Evolutionary conservation across 805 yeast species (phyloP).

Genomic region (Kuraishia borneana): DNA sequence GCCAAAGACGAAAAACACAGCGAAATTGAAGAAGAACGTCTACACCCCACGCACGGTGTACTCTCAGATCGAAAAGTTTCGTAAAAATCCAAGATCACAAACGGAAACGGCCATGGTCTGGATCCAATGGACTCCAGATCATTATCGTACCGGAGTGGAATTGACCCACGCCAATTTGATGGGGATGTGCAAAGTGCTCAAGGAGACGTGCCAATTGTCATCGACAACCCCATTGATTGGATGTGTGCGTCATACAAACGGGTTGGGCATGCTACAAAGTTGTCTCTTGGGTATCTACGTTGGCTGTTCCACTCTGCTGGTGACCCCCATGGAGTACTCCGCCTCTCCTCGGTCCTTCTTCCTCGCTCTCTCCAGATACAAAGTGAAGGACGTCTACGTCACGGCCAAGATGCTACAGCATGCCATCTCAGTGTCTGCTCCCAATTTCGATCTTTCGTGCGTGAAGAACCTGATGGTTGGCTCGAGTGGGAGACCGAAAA

Average conservation of each 20-base stretch:
- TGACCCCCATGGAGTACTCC: slow-evolving; percentile 70
- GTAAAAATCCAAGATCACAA: slow-evolving; percentile 15
- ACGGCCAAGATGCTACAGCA: slow-evolving; percentile 76
- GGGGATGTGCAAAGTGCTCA: slow-evolving; percentile 76
- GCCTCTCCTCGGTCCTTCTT: slow-evolving; percentile 64
- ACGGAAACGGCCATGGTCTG: slow-evolving; percentile 47
- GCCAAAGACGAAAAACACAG: slow-evolving; percentile 56
- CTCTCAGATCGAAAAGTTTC: slow-evolving; percentile 30
- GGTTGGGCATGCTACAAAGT: slow-evolving; percentile 85
- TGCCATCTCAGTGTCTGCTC: slow-evolving; percentile 42
- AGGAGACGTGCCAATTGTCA: slow-evolving; percentile 83
- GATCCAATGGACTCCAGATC: slow-evolving; percentile 65
- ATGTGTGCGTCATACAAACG: slow-evolving; percentile 73
- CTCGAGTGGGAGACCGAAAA: slow-evolving; percentile 63
- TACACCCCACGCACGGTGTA: slow-evolving; percentile 27
- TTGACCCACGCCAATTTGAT: slow-evolving; percentile 54
- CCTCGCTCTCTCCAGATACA: slow-evolving; percentile 58
- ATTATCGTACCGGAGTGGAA: slow-evolving; percentile 45
- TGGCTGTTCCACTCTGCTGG: slow-evolving; percentile 77
- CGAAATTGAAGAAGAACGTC: slow-evolving; percentile 36
- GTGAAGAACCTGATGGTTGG: slow-evolving; percentile 80
- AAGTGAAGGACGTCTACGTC: slow-evolving; percentile 76
- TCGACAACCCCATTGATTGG: slow-evolving; percentile 68
- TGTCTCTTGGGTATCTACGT: slow-evolving; percentile 72
- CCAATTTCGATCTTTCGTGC: slow-evolving; percentile 48